Base-by-base conservation (phyloP, 169 alveolate genomes). In the Fabrea salina region DNA sequence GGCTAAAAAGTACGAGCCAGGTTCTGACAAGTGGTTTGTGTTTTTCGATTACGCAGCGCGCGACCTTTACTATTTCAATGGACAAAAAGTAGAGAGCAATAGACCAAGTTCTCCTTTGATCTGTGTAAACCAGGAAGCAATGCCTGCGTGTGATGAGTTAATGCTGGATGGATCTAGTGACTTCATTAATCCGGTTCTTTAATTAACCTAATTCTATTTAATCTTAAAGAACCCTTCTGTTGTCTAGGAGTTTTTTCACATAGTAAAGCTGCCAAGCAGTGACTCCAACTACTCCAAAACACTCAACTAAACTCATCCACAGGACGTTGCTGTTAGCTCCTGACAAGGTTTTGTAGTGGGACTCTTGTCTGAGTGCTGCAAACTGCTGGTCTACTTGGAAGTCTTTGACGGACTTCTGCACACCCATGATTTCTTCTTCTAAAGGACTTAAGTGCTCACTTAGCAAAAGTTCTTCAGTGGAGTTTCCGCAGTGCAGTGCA, bases 401-500 rank as follows among this genome's bases (percentile, higher is more conserved):
- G 30, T 74, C 81, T 22, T 74, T 74, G 0, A 54, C 33, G 1
- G 43, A 19, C 40, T 74, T 74, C 44, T 37, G 51, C 13, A 74
- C 19, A 19, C 22, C 32, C 25, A 53, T 33, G 32, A 74, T 16
- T 19, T 74, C 19, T 22, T 50, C 19, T 22, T 74, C 81, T 7
- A 74, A 7, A 74, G 81, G 81, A 19, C 22, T 40, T 6, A 74
- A 54, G 33, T 74, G 81, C 41, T 74, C 54, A 32, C 30, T 33
- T 51, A 39, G 50, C n/a, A 85, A 84, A 51, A 64, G 30, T 66
- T 79, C 82, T 27, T 84, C 86, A 2, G 90, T 87, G 16, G 80
- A 80, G 71, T 74, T 80, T 11, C 92, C 92, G 8, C 80, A 57
- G 51, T 87, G 87, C 8, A 81, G 47, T 2, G 92, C 88, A 22